Conservation (phyloP, 257 asterid species). For the Solanum ossicruentum region DNA sequence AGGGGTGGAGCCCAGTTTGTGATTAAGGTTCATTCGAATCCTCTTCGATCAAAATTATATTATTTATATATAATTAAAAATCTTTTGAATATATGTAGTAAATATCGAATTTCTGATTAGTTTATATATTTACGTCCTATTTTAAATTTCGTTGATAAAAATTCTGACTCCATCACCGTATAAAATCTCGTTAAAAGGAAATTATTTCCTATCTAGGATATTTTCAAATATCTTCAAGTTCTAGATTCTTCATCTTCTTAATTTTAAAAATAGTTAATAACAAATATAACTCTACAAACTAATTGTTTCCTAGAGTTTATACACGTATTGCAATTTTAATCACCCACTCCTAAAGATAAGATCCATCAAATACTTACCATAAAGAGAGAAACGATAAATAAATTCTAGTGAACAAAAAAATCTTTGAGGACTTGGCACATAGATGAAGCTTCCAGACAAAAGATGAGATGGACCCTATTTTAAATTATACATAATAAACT, state of each 20-base stretch:
- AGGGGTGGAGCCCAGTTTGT: too few relatives aligned
- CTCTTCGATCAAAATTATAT: too few relatives aligned
- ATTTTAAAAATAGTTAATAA: neutral
- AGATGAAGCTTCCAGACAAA: neutral
- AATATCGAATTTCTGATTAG: too few relatives aligned
- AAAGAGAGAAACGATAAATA: neutral
- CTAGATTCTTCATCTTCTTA: neutral
- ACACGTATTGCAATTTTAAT: neutral
- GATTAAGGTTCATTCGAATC: too few relatives aligned
- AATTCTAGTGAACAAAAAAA: neutral
- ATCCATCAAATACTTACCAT: neutral
- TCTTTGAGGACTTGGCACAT: neutral
- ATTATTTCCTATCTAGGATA: too few relatives aligned
- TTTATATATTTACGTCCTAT: too few relatives aligned
- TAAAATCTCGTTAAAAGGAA: too few relatives aligned
- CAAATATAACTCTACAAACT: neutral
- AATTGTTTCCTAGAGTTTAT: neutral
- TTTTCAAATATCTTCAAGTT: neutral
- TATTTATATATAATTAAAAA: too few relatives aligned
- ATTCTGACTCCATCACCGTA: too few relatives aligned
- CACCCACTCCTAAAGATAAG: neutral
- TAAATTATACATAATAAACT: too few relatives aligned
- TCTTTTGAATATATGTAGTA: too few relatives aligned
- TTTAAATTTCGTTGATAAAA: too few relatives aligned
- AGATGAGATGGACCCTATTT: neutral